phyloP scores from a whole-genome alignment of 2,329 filamentous ascomycete genomes.

The Xylaria sp. region DNA sequence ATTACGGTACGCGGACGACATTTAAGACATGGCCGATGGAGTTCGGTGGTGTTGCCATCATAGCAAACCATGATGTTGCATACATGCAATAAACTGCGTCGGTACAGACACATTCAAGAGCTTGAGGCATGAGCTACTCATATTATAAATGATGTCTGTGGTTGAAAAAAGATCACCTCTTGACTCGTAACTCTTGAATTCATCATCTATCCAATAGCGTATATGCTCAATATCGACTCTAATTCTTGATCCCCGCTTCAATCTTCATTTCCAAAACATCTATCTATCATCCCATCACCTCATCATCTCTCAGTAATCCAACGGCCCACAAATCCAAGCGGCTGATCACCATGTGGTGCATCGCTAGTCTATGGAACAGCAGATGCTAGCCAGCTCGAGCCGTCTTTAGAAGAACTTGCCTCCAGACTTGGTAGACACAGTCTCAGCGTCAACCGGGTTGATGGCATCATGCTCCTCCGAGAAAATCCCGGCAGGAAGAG shows the following conservation, averaged over 20 bases:
- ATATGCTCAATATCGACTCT: not conserved
- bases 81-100: not conserved
- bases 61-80: not conserved
- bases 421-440: conserved; percentile 51
- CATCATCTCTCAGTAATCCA: not conserved
- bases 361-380: not conserved
- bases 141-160: not conserved
- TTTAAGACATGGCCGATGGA: no score
- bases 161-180: not conserved
- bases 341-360: not conserved
- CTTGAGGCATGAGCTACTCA: not conserved
- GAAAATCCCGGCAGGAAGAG: conserved; percentile 42
- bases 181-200: conserved; percentile 1
- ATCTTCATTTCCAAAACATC: not conserved
- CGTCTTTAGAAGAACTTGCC: conserved; percentile 65
- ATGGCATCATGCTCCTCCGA: conserved; percentile 43
- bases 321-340: not conserved
- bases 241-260: not conserved
- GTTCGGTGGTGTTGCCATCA: no score
- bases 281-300: not conserved
- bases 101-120: not conserved
- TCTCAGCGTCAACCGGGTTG: conserved; percentile 48
- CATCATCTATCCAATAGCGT: not conserved
- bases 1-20: not conserved
- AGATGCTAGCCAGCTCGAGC: not conserved